A percentile compares a stretch with the other conserved stretches of the same genome.
Evolutionary conservation across 805 yeast genomes (phyloP).

Genomic region (Wickerhamiella siamensis): DNA sequence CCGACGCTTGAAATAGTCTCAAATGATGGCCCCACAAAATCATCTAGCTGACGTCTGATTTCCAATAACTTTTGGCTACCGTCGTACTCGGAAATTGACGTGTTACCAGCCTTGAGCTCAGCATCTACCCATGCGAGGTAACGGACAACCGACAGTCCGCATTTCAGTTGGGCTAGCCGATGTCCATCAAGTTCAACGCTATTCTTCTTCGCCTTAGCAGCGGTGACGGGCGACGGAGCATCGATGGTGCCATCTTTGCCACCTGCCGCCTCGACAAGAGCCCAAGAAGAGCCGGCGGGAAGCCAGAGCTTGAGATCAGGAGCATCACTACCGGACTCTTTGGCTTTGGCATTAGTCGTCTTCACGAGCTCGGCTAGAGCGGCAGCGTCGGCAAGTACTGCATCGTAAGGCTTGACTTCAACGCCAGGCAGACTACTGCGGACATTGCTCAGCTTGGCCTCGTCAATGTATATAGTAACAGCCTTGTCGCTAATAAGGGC

Average conservation of each 20-base stretch:
- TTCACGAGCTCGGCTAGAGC: slow-evolving; percentile 6
- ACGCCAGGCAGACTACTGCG: slow-evolving; percentile 32
- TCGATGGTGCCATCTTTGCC: slow-evolving; percentile 27
- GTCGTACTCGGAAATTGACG: slow-evolving; percentile 38
- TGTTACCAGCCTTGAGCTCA: slow-evolving; percentile 29
- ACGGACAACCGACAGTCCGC: slow-evolving; percentile 61
- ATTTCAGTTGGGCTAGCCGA: slow-evolving; percentile 62
- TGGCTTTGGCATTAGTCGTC: neutral
- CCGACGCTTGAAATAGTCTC: slow-evolving; percentile 66
- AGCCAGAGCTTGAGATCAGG: slow-evolving; percentile 30
- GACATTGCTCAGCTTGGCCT: slow-evolving; percentile 26
- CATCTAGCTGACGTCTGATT: slow-evolving; percentile 26
- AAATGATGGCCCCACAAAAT: slow-evolving; percentile 47
- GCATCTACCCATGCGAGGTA: slow-evolving; percentile 75
- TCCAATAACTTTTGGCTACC: slow-evolving; percentile 41
- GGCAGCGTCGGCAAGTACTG: slow-evolving; percentile 44
- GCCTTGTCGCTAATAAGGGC: slow-evolving; percentile 30
- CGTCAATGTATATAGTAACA: slow-evolving; percentile 42
- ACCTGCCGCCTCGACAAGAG: slow-evolving; percentile 38
- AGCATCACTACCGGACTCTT: neutral
- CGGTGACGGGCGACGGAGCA: slow-evolving; percentile 45
- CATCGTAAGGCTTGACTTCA: slow-evolving; percentile 37
- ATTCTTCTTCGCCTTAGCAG: slow-evolving; percentile 67
- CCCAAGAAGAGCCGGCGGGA: slow-evolving; percentile 55
- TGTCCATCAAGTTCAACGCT: slow-evolving; percentile 56